A percentile compares a stretch with the other conserved stretches of the same genome.
phyloP scores from a whole-genome alignment of 805 yeast genomes.

The Candida qinlingensis region DNA sequence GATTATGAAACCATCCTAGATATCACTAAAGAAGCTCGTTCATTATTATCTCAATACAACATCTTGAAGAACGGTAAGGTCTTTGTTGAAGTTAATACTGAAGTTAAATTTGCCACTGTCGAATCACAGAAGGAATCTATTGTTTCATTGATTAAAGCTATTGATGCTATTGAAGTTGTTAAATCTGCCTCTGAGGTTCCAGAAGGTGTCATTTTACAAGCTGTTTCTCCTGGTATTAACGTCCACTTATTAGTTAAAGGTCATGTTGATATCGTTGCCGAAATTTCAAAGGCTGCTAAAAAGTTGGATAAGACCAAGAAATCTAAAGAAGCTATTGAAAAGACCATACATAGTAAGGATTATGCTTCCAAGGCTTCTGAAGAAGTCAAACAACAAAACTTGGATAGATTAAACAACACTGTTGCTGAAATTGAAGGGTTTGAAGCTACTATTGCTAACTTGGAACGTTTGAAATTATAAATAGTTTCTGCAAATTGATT shows the following conservation, averaged over 20 bases:
- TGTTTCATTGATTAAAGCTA: constrained; percentile 87
- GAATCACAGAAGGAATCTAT: constrained; percentile 77
- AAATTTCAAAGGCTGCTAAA: constrained; percentile 75
- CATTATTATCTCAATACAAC: constrained; percentile 83
- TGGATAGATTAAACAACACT: constrained; percentile 59
- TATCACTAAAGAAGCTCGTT: constrained; percentile 86
- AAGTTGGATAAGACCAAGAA: constrained; percentile 65
- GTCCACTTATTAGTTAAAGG: constrained; percentile 94
- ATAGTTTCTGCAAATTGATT: background rate
- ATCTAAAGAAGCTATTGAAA: constrained; percentile 57
- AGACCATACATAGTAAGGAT: constrained; percentile 65
- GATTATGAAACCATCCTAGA: constrained; percentile 84
- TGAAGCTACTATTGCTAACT: constrained; percentile 77
- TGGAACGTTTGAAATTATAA: constrained; percentile 69
- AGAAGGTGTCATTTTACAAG: constrained; percentile 82
- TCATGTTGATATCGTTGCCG: constrained; percentile 87
- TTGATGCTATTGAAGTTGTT: constrained; percentile 66
- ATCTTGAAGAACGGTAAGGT: constrained; percentile 86
- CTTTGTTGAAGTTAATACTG: constrained; percentile 64
- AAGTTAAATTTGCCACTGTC: constrained; percentile 46
- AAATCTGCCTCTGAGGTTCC: constrained; percentile 56
- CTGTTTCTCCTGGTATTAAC: constrained; percentile 73
- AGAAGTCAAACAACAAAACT: constrained; percentile 75
- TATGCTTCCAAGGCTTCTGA: constrained; percentile 81
- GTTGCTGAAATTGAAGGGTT: constrained; percentile 88